Conservation (phyloP, 495 filamentous ascomycete species). For the Glarea lozoyensis region DNA sequence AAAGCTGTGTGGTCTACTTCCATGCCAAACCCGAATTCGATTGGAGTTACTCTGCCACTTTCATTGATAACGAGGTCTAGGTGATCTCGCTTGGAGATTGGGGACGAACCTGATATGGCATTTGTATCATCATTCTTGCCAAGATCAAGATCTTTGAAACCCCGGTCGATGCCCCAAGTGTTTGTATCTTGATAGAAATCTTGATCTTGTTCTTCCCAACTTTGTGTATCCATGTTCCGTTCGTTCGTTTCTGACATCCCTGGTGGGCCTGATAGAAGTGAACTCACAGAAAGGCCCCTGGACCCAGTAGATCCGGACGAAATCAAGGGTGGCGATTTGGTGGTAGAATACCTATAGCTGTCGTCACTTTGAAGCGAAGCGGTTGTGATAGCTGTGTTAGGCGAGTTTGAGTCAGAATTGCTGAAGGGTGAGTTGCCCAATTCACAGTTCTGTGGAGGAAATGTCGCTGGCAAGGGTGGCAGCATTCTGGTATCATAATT, state of each 20-base stretch:
- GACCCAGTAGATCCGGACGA: slow-evolving; percentile 22
- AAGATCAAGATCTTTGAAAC: slow-evolving; percentile 57
- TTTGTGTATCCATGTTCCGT: no score
- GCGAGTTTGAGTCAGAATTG: neutral
- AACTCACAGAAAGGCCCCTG: slow-evolving; percentile 33
- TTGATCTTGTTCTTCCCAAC: slow-evolving; percentile 17
- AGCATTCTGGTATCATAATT: slow-evolving; percentile 14
- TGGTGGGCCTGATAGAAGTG: slow-evolving; percentile 28
- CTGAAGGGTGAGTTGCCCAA: neutral
- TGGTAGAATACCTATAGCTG: slow-evolving; percentile 4
- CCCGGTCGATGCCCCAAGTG: slow-evolving; percentile 61
- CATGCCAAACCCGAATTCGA: slow-evolving; percentile 38
- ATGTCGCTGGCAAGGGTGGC: slow-evolving; percentile 7
- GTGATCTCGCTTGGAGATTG: slow-evolving; percentile 24
- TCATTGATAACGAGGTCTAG: slow-evolving; percentile 16
- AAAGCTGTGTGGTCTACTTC: slow-evolving; percentile 39
- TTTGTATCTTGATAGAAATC: slow-evolving; percentile 23
- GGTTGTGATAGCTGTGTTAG: neutral
- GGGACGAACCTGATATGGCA: slow-evolving; percentile 37
- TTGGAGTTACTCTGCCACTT: slow-evolving; percentile 7
- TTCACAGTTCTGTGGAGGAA: slow-evolving; percentile 4
- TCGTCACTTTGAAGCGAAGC: slow-evolving; percentile 8
- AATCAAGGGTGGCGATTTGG: slow-evolving; percentile 10
- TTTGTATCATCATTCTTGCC: slow-evolving; percentile 58
- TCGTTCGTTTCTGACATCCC: slow-evolving; percentile 8